Base-by-base conservation (phyloP, 768 basidiomycete genomes). In the Omphalotus guepiniiformis region DNA sequence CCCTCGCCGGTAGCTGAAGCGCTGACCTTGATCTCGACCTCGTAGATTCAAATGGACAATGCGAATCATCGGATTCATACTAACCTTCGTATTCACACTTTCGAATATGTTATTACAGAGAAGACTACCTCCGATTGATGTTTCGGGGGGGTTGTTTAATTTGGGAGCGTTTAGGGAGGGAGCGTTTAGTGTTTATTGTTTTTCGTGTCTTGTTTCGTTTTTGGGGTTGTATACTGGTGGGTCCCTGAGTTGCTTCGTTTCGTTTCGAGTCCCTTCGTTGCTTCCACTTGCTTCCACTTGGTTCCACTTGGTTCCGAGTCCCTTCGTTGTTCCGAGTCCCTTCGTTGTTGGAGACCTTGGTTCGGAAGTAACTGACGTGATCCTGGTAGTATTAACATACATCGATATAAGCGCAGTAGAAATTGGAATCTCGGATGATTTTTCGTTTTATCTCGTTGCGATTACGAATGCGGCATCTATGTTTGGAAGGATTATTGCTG, bases 211-310 rank as follows among this genome's bases (percentile, higher is more conserved):
- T 45, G 56, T 78, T 16, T 65, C 63, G 11, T 88, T 83, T 61
- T 72, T 90, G 13, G 87, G 87, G 3, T 60, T 89, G 6, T 89
- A 87, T 57, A 85, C 83, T 0, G 65, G 84, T 76, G 39, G 32
- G 67, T 59, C 1, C n/a, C n/a, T n/a, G n/a, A n/a, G n/a, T n/a
- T n/a, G n/a, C n/a, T n/a, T n/a, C n/a, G n/a, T n/a, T n/a, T n/a
- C n/a, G n/a, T n/a, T n/a, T n/a, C 21, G n/a, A n/a, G n/a, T 41
- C 39, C n/a, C 39, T 27, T 41, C 25, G 7, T 27, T 23, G 18
- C 39, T 27, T 41, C 26, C n/a, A 41, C 7, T 41, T 8, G 8
- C 13, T 39, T 9, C 9, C 9, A 32, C 30, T 32, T 9, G n/a
- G 8, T 32, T 32, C n/a, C 9, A 9, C n/a, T n/a, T 15, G 38